phyloP scores from a whole-genome alignment of 805 yeast genomes.

The Wickerhamomyces tratensis region DNA sequence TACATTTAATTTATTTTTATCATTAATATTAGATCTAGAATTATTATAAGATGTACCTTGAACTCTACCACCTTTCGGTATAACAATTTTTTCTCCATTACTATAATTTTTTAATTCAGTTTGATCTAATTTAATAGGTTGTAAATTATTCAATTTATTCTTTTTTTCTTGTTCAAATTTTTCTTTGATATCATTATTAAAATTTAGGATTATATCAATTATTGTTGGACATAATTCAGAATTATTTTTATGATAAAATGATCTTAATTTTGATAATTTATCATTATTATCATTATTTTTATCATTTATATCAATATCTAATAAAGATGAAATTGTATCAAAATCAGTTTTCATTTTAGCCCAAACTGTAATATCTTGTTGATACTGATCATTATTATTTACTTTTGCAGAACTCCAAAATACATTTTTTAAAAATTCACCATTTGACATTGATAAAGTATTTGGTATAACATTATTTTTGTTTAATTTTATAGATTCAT shows the following conservation, averaged over 20 bases:
- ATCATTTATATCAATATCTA: conserved; percentile 7
- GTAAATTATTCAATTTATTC: conserved; percentile 3
- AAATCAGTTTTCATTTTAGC: conserved; percentile 9
- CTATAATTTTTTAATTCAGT: background rate
- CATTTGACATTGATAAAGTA: background rate
- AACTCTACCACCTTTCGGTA: conserved; percentile 23
- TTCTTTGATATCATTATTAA: conserved; percentile 2
- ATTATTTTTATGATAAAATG: conserved; percentile 20
- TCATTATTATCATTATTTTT: conserved; percentile 12
- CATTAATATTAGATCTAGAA: background rate
- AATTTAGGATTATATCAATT: conserved; percentile 23
- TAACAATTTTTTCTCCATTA: background rate
- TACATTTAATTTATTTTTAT: conserved; percentile 14
- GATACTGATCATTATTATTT: background rate
- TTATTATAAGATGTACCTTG: conserved; percentile 10
- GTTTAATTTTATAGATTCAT: background rate
- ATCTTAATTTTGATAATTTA: conserved; percentile 8
- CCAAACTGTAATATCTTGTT: conserved; percentile 2
- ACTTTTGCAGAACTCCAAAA: no score
- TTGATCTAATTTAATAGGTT: no score
- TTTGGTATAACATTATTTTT: background rate
- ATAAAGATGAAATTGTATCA: conserved; percentile 12
- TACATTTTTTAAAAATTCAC: no score
- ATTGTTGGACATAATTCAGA: conserved; percentile 24
- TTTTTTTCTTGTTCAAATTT: background rate